phyloP scores from a whole-genome alignment of 78 protist genomes.

The Protostelium mycophagum region DNA sequence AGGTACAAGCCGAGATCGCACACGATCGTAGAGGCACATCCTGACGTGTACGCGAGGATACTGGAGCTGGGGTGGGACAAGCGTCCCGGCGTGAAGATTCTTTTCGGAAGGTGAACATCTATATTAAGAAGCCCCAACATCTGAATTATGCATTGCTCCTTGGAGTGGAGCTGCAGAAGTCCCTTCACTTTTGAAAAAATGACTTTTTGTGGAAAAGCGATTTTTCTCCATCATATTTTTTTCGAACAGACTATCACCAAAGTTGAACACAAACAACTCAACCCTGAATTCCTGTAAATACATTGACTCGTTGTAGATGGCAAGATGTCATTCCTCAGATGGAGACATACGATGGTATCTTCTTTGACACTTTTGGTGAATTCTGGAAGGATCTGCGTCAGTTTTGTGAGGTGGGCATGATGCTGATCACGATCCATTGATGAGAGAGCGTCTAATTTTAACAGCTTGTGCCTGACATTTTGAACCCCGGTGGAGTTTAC shows the following conservation, averaged over 20 bases:
- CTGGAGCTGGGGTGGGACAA: slow-evolving; percentile 11
- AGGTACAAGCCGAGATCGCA: slow-evolving; percentile 11
- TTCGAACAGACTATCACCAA: too few relatives aligned
- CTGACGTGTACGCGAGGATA: slow-evolving; percentile 3
- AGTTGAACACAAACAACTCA: too few relatives aligned
- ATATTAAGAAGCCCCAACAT: not conserved
- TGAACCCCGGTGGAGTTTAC: slow-evolving; percentile 11
- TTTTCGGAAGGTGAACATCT: not conserved
- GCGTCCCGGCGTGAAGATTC: slow-evolving; percentile 1
- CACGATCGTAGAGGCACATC: slow-evolving; percentile 38
- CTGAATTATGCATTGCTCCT: too few relatives aligned
- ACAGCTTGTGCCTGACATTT: slow-evolving; percentile 19
- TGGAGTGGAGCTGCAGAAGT: too few relatives aligned
- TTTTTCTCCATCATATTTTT: too few relatives aligned
- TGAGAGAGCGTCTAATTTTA: too few relatives aligned
- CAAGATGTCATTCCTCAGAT: slow-evolving; percentile 22
- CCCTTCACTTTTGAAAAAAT: too few relatives aligned
- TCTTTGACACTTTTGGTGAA: slow-evolving; percentile 24
- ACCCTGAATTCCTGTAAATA: too few relatives aligned
- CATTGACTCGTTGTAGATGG: slow-evolving; percentile 20
- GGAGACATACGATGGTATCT: slow-evolving; percentile 12
- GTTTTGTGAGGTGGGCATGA: slow-evolving; percentile 10
- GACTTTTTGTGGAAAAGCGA: too few relatives aligned
- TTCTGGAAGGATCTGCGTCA: slow-evolving; percentile 4
- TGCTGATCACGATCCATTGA: too few relatives aligned